Base-by-base conservation (phyloP, 345 rosid genomes). In the Rhodamnia rubescens region DNA sequence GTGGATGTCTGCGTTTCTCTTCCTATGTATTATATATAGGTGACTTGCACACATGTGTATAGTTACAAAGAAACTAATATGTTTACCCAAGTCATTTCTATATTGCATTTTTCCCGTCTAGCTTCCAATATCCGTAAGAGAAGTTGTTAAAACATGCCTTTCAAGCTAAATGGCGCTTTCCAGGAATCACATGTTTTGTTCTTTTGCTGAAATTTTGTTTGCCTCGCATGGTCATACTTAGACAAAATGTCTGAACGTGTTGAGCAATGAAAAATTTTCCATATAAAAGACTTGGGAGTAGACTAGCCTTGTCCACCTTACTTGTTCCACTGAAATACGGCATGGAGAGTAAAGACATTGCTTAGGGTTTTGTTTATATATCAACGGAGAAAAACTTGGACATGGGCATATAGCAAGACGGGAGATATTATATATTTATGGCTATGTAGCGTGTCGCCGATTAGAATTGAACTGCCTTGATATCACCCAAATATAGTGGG, bases 281-380 rank as follows among this genome's bases (percentile, higher is more conserved):
- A 36, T 18, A 69, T 69, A 20, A 21, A 32, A 32, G 78, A 69
- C 78, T 18, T 8, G 42, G 81, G 26, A 75, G 85, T 50, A 69
- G 82, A 85, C 86, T 74, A 85, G 50, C 78, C 54, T 42, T n/a
- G 59, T 85, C 64, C 42, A 16, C 61, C n/a, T 85, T 36, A 74
- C 82, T 85, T 85, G 86, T 74, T 74, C 59, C 61, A 85, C 83
- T 74, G 47, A 52, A 53, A 74, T 74, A 85, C 58, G 86, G 64
- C 86, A 69, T 4, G 22, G 24, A 42, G 51, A 81, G 44, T 52
- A 20, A 69, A 27, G 53, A 83, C 74, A 83, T 36, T 83, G 42
- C 85, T 56, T 83, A 36, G 47, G 78, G 47, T 18, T 69, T 69
- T 36, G 24, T 69, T 69, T 69, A 36, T 69, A 18, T 22, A 18